Percentiles rank a stretch among this genome's conserved stretches.
Conservation (phyloP, 345 rosid species). For the Salix arbutifolia region DNA sequence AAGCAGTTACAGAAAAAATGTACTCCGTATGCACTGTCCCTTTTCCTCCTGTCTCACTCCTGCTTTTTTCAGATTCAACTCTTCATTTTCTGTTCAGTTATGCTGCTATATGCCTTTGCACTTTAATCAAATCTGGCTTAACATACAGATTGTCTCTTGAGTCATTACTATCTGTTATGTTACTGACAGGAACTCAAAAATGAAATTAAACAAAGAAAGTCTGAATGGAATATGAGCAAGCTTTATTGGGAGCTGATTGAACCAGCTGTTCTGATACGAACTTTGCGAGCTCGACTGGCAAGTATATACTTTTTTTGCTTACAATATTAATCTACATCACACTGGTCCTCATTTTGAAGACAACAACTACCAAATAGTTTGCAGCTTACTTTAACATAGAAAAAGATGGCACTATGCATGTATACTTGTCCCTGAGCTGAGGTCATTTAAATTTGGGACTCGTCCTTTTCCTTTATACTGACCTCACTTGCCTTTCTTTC, state of each 20-base stretch:
- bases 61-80: neutral
- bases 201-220: conserved; percentile 82
- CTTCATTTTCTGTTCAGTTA: neutral
- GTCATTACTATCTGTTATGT: conserved; percentile 6
- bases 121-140: neutral
- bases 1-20: conserved; percentile 81
- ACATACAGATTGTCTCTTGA: neutral
- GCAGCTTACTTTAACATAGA: neutral
- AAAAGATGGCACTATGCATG: neutral
- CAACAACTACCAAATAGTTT: neutral
- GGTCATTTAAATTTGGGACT: neutral
- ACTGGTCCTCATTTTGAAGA: neutral
- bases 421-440: neutral
- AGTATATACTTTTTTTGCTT: conserved; percentile 29
- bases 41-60: neutral
- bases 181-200: conserved; percentile 64
- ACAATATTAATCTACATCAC: neutral
- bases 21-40: conserved; percentile 68
- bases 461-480: neutral
- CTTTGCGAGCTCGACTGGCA: conserved; percentile 87
- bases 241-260: conserved; percentile 85
- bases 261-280: conserved; percentile 75
- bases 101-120: neutral
- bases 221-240: conserved; percentile 47
- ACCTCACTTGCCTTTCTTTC: neutral